Evolutionary conservation across 2,329 filamentous ascomycete genomes (phyloP).

Genomic region (Botrytis galanthina): DNA sequence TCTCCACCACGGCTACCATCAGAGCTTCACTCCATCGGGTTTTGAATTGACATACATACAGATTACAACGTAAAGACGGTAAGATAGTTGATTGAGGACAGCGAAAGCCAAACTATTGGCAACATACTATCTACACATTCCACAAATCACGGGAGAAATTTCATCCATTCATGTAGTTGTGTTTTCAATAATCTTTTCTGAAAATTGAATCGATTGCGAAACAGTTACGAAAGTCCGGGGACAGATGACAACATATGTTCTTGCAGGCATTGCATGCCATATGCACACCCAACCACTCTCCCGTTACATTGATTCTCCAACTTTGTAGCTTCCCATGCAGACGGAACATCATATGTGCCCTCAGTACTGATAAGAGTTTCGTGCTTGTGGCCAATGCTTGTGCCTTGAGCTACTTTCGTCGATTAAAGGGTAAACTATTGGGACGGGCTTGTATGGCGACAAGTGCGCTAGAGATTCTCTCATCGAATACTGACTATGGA

Average conservation of each 20-base stretch:
- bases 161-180: too few relatives aligned
- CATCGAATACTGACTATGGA: neutral
- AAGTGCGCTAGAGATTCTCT: constrained; percentile 15
- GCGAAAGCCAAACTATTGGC: neutral
- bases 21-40: neutral
- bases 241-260: constrained; percentile 20
- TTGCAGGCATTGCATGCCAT: constrained; percentile 3
- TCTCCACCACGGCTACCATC: neutral
- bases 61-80: too few relatives aligned
- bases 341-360: neutral
- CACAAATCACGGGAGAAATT: neutral
- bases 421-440: neutral
- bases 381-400: neutral
- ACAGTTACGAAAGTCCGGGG: constrained; percentile 19
- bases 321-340: neutral
- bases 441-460: constrained; percentile 5
- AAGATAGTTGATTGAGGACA: too few relatives aligned
- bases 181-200: neutral
- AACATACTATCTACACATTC: neutral
- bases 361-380: constrained; percentile 11
- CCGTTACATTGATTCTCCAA: neutral
- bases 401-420: neutral
- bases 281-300: neutral
- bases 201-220: neutral
- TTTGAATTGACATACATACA: neutral